Evolutionary conservation across 2,329 filamentous ascomycete species (phyloP), one percentile per base, ranked within the genome.

Genomic region (Zasmidium cellare): DNA sequence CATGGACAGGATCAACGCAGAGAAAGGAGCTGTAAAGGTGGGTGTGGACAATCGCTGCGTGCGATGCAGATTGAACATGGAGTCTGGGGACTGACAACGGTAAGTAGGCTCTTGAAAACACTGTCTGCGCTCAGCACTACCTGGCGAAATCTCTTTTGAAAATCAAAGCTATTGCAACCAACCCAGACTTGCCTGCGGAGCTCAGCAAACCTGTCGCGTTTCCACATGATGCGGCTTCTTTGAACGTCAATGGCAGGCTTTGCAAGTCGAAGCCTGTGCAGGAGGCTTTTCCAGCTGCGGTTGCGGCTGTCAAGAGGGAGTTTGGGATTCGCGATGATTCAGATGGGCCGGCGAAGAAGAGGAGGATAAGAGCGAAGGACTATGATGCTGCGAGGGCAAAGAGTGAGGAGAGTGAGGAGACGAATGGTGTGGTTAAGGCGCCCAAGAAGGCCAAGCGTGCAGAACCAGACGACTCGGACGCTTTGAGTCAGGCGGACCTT

Each of bases 221-320:
- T 6, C 71, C 76, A 18, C 53, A 73, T 50, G 79, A 80, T 57
- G 61, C 74, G 0, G 79, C 81, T 1, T 75, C 79, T 53, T 75
- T 82, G 18, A 87, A 87, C 72, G 83, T 87, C 14, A 74, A 79
- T 48, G 84, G 83, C 14, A 73, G 85, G 53, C 63, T 87, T 52
- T 86, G 82, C 67, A 87, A 85, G 59, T 83, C 84, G 14, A 81
- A 78, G 54, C 82, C 82, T 0, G 83, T 86, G 12, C 82, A 81
- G 69, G 79, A 82, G 62, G 81, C 78, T 2, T 70, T 86, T 46
- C 77, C 79, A 20, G 75, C 75, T 35, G 74, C 81, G 23, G 62
- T 79, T 28, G 71, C 70, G 3, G 76, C 76, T 31, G 64, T 80
- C 56, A 76, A 76, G 65, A 63, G 52, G 1, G 75, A 76, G 41